Percentiles rank a stretch among this genome's conserved stretches.
phyloP scores from a whole-genome alignment of 202 grass and related monocot species.

The Bolboschoenoplectus hybrid region DNA sequence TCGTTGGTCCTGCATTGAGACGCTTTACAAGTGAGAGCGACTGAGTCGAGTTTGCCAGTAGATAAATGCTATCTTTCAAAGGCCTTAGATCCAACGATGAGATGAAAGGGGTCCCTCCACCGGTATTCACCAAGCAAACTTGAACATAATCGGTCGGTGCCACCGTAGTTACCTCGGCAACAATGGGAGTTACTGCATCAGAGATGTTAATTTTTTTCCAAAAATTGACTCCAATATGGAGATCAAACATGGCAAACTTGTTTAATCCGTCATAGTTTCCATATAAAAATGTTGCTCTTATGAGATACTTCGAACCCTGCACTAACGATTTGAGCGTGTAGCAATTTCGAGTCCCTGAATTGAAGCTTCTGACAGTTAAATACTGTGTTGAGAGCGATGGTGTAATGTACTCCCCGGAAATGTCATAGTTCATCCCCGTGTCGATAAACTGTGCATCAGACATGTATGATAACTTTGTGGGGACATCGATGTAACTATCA shows the following conservation, averaged over 20 bases:
- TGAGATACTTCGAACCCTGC: slow-evolving; percentile 35
- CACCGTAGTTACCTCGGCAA: slow-evolving; percentile 34
- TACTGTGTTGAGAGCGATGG: neutral
- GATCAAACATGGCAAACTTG: slow-evolving; percentile 40
- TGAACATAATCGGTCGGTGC: neutral
- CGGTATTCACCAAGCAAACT: slow-evolving; percentile 46
- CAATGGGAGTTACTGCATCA: neutral
- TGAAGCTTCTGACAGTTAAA: slow-evolving; percentile 37
- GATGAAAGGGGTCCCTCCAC: slow-evolving; percentile 51
- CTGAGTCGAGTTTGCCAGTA: slow-evolving; percentile 42
- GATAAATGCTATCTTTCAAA: slow-evolving; percentile 51
- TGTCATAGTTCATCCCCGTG: neutral
- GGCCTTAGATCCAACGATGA: slow-evolving; percentile 54
- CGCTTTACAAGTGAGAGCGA: slow-evolving; percentile 22
- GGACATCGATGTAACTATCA: slow-evolving; percentile 36
- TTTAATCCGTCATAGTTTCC: slow-evolving; percentile 47
- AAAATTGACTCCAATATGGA: slow-evolving; percentile 45
- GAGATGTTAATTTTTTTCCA: slow-evolving; percentile 44
- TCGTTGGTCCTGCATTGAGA: slow-evolving; percentile 34
- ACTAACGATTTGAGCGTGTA: slow-evolving; percentile 34
- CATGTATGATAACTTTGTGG: slow-evolving; percentile 14
- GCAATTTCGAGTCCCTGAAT: slow-evolving; percentile 28
- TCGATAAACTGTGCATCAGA: slow-evolving; percentile 40
- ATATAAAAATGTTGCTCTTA: slow-evolving; percentile 47
- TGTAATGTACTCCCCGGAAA: slow-evolving; percentile 5